Evolutionary conservation across 176 grass and related monocot species (phyloP).

Genomic region (Aegilops sharonensis): DNA sequence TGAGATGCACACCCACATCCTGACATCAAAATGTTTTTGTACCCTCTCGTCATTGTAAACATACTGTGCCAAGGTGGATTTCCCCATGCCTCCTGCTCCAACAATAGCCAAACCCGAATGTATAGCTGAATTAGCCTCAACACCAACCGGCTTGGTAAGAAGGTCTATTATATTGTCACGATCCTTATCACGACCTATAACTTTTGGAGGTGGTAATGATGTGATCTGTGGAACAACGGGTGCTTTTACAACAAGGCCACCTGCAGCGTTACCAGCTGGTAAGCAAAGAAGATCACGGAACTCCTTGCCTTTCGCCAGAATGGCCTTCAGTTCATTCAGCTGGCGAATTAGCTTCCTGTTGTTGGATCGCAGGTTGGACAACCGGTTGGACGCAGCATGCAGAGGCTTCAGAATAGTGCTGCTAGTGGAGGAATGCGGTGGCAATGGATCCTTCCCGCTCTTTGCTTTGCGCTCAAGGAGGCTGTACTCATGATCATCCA

Average conservation of each 20-base stretch:
- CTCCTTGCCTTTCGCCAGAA: background rate
- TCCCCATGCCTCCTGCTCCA: background rate
- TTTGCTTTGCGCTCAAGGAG: background rate
- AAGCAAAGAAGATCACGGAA: background rate
- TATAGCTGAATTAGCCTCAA: background rate
- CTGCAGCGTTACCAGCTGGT: too few species aligned
- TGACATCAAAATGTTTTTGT: background rate
- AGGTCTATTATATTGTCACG: background rate
- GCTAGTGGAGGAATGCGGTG: background rate
- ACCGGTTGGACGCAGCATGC: background rate
- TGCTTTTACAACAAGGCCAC: too few species aligned
- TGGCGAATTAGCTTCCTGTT: background rate
- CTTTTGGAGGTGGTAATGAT: too few species aligned
- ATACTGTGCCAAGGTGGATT: conserved; percentile 16
- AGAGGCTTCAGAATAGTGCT: background rate
- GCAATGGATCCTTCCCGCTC: background rate
- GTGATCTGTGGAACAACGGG: too few species aligned
- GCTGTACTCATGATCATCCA: conserved; percentile 24
- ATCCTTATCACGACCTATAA: background rate
- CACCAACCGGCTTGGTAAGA: background rate
- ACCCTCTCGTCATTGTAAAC: background rate
- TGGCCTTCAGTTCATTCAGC: background rate
- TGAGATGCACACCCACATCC: conserved; percentile 4
- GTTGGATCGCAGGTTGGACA: background rate
- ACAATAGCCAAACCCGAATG: background rate